Evolutionary conservation across 2,329 filamentous ascomycete species (phyloP), one percentile per base, ranked within the genome.

Genomic region (Paraphoma chrysanthemicola): DNA sequence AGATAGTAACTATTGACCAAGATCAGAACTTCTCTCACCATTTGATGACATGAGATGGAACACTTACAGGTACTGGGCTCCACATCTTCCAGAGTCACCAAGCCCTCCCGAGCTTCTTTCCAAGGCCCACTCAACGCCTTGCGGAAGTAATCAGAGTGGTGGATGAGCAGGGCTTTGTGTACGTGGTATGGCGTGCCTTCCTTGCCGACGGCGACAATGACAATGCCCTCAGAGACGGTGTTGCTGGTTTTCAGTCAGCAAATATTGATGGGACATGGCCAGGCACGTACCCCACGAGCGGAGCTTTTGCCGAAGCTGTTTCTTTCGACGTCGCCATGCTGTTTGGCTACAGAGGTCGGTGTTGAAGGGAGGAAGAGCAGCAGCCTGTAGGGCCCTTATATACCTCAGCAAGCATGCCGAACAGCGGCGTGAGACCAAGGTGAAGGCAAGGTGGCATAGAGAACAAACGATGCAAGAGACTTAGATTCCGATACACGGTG

Each of bases 101-200:
- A 14, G 5, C 53, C 18, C 2, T 63, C 56, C 29, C 51, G 6
- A 5, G 47, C 48, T 38, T 67, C 54, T 16, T 39, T 51, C 54
- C 63, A 66, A 4, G 47, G 36, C 8, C 62, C 53, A 8, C 38
- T 38, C 6, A 67, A 41, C 3, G 64, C 62, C 1, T 54, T 57
- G 10, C 53, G 44, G 38, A 66, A 68, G 45, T 62, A 68, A 0
- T 54, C 59, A 0, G 60, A 63, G 16, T 62, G 52, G 10, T 58
- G 42, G 4, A 17, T 38, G 0, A 69, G 44, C 1, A 66, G 16
- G 3, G 31, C 44, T 33, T 60, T 59, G 47, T 68, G 62, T 5
- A 62, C 41, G 8, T 50, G 10, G 43, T 55, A 63, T 53, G n/a
- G 23, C 53, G 3, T 28, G 36, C 23, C 23, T 4, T 63, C 43